Conservation (phyloP, 768 basidiomycete species). For the Clitopilus passeckerianus region DNA sequence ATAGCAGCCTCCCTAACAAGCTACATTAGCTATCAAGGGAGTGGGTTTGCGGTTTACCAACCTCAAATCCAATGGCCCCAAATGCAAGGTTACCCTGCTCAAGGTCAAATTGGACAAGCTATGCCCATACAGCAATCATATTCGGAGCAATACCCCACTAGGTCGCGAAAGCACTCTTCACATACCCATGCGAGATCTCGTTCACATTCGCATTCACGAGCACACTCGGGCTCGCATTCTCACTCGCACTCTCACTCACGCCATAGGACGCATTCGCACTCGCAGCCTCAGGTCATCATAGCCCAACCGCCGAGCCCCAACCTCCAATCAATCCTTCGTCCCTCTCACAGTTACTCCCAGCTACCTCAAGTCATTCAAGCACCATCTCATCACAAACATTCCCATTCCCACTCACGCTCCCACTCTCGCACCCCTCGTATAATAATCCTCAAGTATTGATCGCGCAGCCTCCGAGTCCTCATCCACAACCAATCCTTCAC, state of each 20-base stretch:
- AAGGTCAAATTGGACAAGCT: neutral
- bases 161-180: neutral
- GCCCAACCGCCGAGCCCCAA: neutral
- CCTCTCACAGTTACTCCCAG: neutral
- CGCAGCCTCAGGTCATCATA: constrained; percentile 3
- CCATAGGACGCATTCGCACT: constrained; percentile 9
- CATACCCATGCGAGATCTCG: neutral
- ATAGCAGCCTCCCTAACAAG: neutral
- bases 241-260: constrained; percentile 3
- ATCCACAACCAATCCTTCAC: neutral
- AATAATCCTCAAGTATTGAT: constrained; percentile 4
- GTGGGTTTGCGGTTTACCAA: neutral
- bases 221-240: no score
- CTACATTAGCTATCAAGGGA: neutral
- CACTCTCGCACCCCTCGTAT: no score
- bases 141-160: neutral
- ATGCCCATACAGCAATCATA: neutral
- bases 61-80: neutral
- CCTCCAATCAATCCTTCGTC: neutral
- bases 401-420: constrained; percentile 5
- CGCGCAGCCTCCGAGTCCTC: constrained; percentile 16
- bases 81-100: neutral
- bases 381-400: constrained; percentile 1
- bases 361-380: neutral
- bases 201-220: constrained; percentile 7